phyloP scores from a whole-genome alignment of 441 rosid species.

The Gossypium davidsonii region DNA sequence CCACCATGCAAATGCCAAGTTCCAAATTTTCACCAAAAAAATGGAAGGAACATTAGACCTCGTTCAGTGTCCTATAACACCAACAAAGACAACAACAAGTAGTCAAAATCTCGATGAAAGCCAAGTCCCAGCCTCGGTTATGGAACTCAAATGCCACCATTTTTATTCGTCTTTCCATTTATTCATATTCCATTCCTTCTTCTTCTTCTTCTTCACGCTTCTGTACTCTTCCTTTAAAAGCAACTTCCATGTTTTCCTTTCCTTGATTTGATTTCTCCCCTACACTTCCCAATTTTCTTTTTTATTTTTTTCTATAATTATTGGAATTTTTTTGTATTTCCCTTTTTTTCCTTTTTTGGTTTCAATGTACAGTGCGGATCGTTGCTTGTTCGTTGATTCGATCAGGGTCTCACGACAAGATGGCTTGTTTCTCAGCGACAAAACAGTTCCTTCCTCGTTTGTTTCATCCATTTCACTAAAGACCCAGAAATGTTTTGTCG shows the following conservation, averaged over 20 bases:
- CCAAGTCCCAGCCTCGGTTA: background rate
- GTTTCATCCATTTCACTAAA: slow-evolving; percentile 29
- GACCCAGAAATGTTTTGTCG: background rate
- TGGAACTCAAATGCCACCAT: slow-evolving; percentile 1
- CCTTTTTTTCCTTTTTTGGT: background rate
- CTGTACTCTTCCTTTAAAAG: background rate
- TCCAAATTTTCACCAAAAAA: background rate
- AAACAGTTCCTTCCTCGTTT: slow-evolving; percentile 36
- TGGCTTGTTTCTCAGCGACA: slow-evolving; percentile 52
- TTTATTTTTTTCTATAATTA: background rate
- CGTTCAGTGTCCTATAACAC: background rate
- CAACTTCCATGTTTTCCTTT: background rate
- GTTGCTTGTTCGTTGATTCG: slow-evolving; percentile 27
- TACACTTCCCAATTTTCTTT: background rate
- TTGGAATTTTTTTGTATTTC: background rate
- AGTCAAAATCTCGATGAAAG: slow-evolving; percentile 7
- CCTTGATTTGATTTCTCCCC: background rate
- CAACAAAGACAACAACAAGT: background rate
- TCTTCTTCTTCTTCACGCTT: slow-evolving; percentile 5
- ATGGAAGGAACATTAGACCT: background rate
- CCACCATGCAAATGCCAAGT: background rate
- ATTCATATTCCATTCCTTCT: background rate
- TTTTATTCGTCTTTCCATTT: background rate
- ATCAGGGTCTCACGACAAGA: slow-evolving; percentile 34
- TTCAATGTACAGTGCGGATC: slow-evolving; percentile 47